Percentiles rank a stretch among this genome's conserved stretches.
These are phyloP conservation scores for Phialophora chinensis DNA, from an alignment of 2,329 filamentous ascomycete species.

Conservation along the genomic window DNA sequence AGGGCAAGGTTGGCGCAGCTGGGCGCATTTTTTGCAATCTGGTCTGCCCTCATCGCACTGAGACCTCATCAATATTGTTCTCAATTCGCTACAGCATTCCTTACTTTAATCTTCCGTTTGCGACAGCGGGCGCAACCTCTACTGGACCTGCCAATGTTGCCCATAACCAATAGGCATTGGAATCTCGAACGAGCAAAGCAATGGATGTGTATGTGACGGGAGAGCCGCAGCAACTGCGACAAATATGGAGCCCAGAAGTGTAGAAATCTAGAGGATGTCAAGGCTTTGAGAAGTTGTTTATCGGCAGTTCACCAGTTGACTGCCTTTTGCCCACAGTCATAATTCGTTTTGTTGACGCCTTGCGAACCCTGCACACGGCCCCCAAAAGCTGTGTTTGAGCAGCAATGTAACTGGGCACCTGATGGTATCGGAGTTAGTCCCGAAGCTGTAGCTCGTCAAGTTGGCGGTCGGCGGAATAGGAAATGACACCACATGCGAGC, in stretches of 20 bases:
- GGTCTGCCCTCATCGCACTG: slow-evolving; percentile 38
- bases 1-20: slow-evolving; percentile 35
- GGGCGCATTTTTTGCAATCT: slow-evolving; percentile 36
- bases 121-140: slow-evolving; percentile 35
- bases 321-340: slow-evolving; percentile 9
- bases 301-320: neutral
- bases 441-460: neutral
- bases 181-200: neutral
- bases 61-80: neutral
- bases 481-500: slow-evolving; percentile 12
- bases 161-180: slow-evolving; percentile 27
- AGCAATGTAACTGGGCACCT: slow-evolving; percentile 1
- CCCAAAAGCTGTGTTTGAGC: slow-evolving; percentile 8
- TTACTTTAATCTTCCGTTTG: slow-evolving; percentile 36
- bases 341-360: slow-evolving; percentile 8
- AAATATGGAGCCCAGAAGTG: neutral
- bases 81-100: neutral
- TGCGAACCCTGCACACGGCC: slow-evolving; percentile 1
- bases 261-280: neutral
- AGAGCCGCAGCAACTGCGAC: slow-evolving; percentile 1
- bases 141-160: slow-evolving; percentile 38
- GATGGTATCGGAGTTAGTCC: neutral
- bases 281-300: slow-evolving; percentile 6
- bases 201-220: slow-evolving; percentile 1
- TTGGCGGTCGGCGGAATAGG: slow-evolving; percentile 22